Base-by-base conservation (phyloP, 2,329 filamentous ascomycete species). In the Alternaria gaisen region DNA sequence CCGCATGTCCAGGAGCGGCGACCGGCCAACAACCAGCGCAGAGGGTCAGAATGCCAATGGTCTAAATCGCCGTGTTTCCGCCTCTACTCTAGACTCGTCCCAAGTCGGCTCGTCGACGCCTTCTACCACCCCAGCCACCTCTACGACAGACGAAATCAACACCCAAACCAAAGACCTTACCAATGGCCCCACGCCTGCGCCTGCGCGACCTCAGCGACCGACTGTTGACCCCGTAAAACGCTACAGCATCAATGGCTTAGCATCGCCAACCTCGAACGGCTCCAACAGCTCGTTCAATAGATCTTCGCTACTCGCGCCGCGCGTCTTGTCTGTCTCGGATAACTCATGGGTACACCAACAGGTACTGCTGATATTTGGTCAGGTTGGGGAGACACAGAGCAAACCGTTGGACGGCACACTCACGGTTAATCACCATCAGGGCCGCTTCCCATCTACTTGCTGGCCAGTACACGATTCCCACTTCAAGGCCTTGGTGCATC, bases 301-400 rank as follows among this genome's bases (percentile, higher is more conserved):
- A 8, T 86, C 89, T 18, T 97, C 93, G 55, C 88, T 90, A 43
- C 94, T 92, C 80, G 91, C 93, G 30, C 94, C 94, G 24, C 88
- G 88, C 69, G 87, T 97, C 40, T 82, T 90, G 43, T 97, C 94
- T 34, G 83, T 97, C 40, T 84, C 87, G 10, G 92, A 97, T 66
- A 91, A 91, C 68, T 89, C 92, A 60, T 97, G 93, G 91, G 93
- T 96, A 86, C 92, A 97, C 74, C 93, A 97, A 82, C 97, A 97
- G 77, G 87, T 96, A 9, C 84, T 97, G 20, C 85, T 95, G 24
- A 84, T 97, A 47, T 88, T 90, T 71, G 94, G 94, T 52, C 89
- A 91, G 50, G 90, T 97, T 67, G 93, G 91, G 60, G 92, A 97
- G 66, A 83, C 88, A 5, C 81, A 84, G 34, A 84, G 88, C 53